Evolutionary conservation across 768 basidiomycete genomes (phyloP).

Genomic region (Pleurotus platypus): DNA sequence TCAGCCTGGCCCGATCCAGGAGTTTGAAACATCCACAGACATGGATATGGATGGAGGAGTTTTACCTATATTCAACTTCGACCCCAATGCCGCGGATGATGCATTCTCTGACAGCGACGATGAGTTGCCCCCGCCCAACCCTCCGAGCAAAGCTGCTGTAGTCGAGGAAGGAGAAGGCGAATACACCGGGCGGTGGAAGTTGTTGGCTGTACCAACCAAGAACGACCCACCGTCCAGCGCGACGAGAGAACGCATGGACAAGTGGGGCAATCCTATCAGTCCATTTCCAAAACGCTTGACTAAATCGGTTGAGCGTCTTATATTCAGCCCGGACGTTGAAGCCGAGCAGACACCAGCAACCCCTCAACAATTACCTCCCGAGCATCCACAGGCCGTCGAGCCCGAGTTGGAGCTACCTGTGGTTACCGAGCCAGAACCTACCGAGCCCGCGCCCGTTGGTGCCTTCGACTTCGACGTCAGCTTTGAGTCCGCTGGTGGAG

Average conservation of each 20-base stretch:
- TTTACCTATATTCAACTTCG: conserved; percentile 24
- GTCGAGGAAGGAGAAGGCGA: conserved; percentile 49
- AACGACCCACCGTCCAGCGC: conserved; percentile 60
- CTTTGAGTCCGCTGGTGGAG: neutral
- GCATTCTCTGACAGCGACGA: conserved; percentile 27
- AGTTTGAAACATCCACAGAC: neutral
- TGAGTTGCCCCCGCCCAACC: conserved; percentile 1
- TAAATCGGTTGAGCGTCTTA: conserved; percentile 13
- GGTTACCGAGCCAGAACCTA: neutral
- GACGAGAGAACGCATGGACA: conserved; percentile 44
- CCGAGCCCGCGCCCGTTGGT: neutral
- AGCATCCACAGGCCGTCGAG: neutral
- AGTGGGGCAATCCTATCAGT: conserved; percentile 70
- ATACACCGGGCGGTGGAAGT: conserved; percentile 63
- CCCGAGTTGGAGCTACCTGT: neutral
- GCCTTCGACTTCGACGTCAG: conserved; percentile 6
- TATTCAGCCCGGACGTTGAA: neutral
- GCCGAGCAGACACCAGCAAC: neutral
- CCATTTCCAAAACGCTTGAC: conserved; percentile 47
- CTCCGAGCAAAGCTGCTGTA: conserved; percentile 8
- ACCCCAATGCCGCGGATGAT: conserved; percentile 14
- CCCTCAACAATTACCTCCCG: neutral
- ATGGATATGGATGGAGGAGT: conserved; percentile 19
- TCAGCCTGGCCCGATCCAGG: too few relatives aligned
- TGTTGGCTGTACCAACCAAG: conserved; percentile 57